phyloP scores from a whole-genome alignment of 2,329 filamentous ascomycete genomes.

The Tolypocladium endophyticum region DNA sequence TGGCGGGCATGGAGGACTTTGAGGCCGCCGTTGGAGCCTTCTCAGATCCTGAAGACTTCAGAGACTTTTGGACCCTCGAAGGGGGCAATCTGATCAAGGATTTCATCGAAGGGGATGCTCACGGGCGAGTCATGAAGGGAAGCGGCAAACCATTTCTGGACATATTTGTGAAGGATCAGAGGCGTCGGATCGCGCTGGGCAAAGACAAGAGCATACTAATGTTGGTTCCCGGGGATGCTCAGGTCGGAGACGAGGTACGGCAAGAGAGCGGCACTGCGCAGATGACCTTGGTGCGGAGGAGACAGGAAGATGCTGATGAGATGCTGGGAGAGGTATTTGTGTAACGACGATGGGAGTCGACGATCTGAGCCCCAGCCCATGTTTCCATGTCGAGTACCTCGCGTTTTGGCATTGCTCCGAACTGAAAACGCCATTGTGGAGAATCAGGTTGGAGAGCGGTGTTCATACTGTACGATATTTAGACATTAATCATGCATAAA shows the following conservation, averaged over 20 bases:
- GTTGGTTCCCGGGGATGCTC: constrained; percentile 14
- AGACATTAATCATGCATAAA: not conserved
- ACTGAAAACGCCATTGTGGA: too few relatives aligned
- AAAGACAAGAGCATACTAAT: constrained; percentile 14
- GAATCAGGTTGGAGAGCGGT: not conserved
- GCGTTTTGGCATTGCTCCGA: not conserved
- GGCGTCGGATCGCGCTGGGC: constrained; percentile 14
- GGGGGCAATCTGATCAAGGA: constrained; percentile 21
- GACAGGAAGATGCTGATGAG: not conserved
- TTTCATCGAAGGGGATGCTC: constrained; percentile 13
- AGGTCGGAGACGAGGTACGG: constrained; percentile 17
- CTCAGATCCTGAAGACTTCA: constrained; percentile 20
- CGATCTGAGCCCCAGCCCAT: not conserved
- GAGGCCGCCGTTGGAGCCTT: constrained; percentile 19
- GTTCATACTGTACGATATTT: not conserved
- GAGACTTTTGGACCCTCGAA: constrained; percentile 23
- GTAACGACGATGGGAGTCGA: not conserved
- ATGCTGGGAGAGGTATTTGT: not conserved
- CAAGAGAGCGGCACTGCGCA: constrained; percentile 9
- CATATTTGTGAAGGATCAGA: constrained; percentile 13
- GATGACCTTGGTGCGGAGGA: not conserved
- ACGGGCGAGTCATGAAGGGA: constrained; percentile 12
- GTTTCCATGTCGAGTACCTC: not conserved
- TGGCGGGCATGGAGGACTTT: constrained; percentile 22
- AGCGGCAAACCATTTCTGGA: constrained; percentile 15